Percentiles rank a stretch among this genome's conserved stretches.
These are phyloP conservation scores for Trebouxiophyceae sp. DNA, from an alignment of 163 green algal species.

Conservation along the genomic window DNA sequence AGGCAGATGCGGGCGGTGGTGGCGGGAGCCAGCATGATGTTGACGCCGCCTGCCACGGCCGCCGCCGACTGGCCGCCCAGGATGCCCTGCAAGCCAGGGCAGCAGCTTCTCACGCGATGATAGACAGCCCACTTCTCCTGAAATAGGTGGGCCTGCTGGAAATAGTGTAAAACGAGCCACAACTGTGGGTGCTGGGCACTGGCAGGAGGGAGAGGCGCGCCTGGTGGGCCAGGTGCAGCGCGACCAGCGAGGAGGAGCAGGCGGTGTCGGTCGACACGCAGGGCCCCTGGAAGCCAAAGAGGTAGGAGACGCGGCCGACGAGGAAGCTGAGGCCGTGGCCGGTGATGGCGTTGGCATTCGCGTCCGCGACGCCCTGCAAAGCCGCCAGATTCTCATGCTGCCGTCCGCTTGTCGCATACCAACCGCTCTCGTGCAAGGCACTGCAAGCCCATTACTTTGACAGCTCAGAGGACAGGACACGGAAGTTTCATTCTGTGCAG, in stretches of 20 bases:
- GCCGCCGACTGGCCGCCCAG: constrained; percentile 1
- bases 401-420: too few species aligned
- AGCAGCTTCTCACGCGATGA: too few species aligned
- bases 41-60: constrained; percentile 47
- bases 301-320: constrained; percentile 55
- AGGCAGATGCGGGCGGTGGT: constrained; percentile 42
- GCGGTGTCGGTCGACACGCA: constrained; percentile 75
- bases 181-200: constrained; percentile 2
- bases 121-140: too few species aligned
- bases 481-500: too few species aligned
- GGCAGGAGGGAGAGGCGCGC: too few species aligned
- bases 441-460: too few species aligned
- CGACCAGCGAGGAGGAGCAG: constrained; percentile 70
- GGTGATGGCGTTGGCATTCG: constrained; percentile 3
- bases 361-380: constrained; percentile 5
- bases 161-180: neutral
- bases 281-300: constrained; percentile 54
- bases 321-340: constrained; percentile 14
- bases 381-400: neutral
- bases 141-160: too few species aligned
- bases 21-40: constrained; percentile 29
- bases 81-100: constrained; percentile 27
- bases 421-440: too few species aligned
- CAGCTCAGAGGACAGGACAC: too few species aligned
- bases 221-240: constrained; percentile 30